Percentiles rank a stretch among this genome's conserved stretches.
phyloP scores from a whole-genome alignment of 2,329 filamentous ascomycete species.

The Phialocephala sp. region DNA sequence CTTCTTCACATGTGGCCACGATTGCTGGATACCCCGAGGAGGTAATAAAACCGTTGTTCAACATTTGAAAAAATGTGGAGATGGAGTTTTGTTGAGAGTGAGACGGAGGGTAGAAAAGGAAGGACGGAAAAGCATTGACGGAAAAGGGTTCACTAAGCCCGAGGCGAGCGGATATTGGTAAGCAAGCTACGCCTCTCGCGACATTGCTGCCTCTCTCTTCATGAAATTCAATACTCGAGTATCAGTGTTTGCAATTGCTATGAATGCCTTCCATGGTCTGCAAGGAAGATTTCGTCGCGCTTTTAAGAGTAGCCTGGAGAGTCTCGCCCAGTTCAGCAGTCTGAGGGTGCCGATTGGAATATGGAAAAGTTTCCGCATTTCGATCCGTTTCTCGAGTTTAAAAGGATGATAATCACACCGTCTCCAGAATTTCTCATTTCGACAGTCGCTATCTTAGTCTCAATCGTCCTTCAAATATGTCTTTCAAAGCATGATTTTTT shows the following conservation, averaged over 20 bases:
- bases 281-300: neutral
- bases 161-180: neutral
- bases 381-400: neutral
- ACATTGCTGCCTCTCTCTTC: neutral
- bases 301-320: neutral
- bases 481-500: neutral
- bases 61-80: conserved; percentile 2
- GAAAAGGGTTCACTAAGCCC: neutral
- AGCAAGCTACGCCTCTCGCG: neutral
- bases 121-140: neutral
- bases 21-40: neutral
- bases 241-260: neutral
- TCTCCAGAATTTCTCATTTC: neutral
- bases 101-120: neutral
- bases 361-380: conserved; percentile 45
- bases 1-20: conserved; percentile 1
- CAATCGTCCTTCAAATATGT: neutral
- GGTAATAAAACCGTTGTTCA: neutral
- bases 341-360: neutral
- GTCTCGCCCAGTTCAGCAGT: too few relatives aligned
- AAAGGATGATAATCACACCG: neutral
- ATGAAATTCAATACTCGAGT: neutral
- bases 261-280: neutral
- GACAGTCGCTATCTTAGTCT: neutral
- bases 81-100: conserved; percentile 2